A percentile compares a stretch with the other conserved stretches of the same genome.
These are phyloP conservation scores for Candolleomyces eurysporus DNA, from an alignment of 768 basidiomycete genomes.

Conservation along the genomic window DNA sequence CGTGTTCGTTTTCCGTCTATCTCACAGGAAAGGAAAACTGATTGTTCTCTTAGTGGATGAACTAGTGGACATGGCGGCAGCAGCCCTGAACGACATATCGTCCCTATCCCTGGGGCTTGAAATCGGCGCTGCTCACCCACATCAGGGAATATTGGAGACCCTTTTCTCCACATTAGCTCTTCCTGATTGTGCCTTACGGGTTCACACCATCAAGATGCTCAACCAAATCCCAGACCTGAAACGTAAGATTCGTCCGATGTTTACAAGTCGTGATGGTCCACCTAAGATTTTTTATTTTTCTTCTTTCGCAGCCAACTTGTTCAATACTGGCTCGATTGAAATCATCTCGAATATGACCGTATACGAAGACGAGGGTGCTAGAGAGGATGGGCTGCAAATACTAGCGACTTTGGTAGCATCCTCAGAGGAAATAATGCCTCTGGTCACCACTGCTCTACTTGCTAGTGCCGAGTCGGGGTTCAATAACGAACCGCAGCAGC, in stretches of 20 bases:
- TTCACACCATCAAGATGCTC: constrained; percentile 3
- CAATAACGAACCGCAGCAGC: too few relatives aligned
- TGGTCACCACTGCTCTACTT: neutral
- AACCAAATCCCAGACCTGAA: neutral
- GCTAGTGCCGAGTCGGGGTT: neutral
- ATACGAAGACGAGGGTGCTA: neutral
- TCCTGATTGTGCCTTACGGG: neutral
- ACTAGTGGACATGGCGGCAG: neutral
- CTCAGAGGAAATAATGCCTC: neutral
- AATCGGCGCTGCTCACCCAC: neutral
- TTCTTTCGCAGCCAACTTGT: neutral
- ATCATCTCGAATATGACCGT: neutral
- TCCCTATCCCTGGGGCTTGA: neutral
- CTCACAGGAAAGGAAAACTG: too few relatives aligned
- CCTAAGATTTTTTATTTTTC: neutral
- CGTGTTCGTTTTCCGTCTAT: neutral
- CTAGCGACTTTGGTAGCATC: neutral
- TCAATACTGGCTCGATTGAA: neutral
- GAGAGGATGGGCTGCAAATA: neutral
- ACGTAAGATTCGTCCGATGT: neutral
- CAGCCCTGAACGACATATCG: neutral
- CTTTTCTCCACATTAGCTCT: neutral
- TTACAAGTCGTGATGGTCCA: neutral
- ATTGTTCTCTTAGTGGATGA: neutral
- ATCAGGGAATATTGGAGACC: neutral